A percentile compares a stretch with the other conserved stretches of the same genome.
phyloP scores from a whole-genome alignment of 2,329 filamentous ascomycete species.

The Botrytis deweyae region DNA sequence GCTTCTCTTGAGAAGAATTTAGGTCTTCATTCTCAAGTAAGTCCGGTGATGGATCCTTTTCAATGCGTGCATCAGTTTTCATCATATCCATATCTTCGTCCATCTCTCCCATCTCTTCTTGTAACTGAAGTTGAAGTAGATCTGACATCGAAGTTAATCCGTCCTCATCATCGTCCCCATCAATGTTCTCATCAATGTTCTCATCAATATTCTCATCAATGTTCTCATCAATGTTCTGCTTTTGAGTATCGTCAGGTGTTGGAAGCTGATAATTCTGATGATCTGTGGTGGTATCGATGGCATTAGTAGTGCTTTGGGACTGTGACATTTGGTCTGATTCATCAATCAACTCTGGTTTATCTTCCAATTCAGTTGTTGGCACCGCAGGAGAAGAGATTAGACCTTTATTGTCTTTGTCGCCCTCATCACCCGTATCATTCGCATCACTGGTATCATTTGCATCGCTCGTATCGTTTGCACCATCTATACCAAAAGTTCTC shows the following conservation, averaged over 20 bases:
- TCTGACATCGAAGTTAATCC: constrained; percentile 13
- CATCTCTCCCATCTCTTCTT: constrained; percentile 17
- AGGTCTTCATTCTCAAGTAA: background rate
- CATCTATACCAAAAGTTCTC: constrained; percentile 17
- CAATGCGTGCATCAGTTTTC: background rate
- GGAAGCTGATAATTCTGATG: constrained; percentile 9
- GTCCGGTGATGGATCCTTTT: background rate
- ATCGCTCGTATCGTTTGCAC: constrained; percentile 14
- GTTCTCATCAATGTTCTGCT: background rate
- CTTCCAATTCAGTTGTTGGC: background rate
- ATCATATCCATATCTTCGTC: constrained; percentile 7
- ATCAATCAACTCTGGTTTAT: background rate
- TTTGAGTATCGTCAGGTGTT: constrained; percentile 19
- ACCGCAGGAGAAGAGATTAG: background rate
- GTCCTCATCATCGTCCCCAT: background rate
- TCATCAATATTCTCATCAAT: too few species aligned
- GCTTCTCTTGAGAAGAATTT: background rate
- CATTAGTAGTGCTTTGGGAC: background rate
- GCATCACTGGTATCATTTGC: constrained; percentile 6
- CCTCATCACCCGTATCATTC: constrained; percentile 15
- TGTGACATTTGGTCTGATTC: background rate
- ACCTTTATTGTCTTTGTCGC: background rate
- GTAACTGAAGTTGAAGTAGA: constrained; percentile 18
- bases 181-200: background rate
- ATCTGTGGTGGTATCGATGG: background rate